Evolutionary conservation across 2,329 filamentous ascomycete genomes (phyloP), one percentile per base, ranked within the genome.

Genomic region (Aspergillus sp.): DNA sequence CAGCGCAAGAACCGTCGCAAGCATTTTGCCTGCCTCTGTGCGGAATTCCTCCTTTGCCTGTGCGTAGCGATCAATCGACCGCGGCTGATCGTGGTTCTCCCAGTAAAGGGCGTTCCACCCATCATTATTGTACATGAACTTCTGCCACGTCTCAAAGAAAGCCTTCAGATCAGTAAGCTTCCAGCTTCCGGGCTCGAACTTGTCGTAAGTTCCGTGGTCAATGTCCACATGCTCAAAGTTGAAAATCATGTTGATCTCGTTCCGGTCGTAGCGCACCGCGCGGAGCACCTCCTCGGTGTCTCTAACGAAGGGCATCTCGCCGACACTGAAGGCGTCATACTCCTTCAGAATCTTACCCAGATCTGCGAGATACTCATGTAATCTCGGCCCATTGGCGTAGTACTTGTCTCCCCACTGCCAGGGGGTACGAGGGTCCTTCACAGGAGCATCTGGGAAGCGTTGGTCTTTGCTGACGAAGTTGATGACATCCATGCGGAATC

Each of bases 401-500:
- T 78, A 73, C 41, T 67, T 72, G 48, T 77, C 70, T 8, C 68
- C 75, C 73, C 71, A 76, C 51, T 77, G 75, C 65, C 65, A 67
- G 0, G 62, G 54, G 2, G 62, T 64, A 15, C 63, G 62, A 10
- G 56, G 57, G 15, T 67, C 65, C 48, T 67, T 70, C 47, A 72
- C 75, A 58, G 42, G 80, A 3, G 73, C 78, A 38, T 81, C 77
- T 0, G 82, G 83, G 57, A 87, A 84, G 0, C 77, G 78, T 3
- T 81, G 81, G 0, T 81, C 81, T 69, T 91, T 91, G 69, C 85
- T 88, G 70, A 90, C 89, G 76, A 89, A 84, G 73, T 90, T 90
- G 73, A 91, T 88, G 0, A 88, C 88, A 68, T 91, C 89, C 75
- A 91, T 84, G n/a, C 89, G 83, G 78, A 91, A 91, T 3, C 89